Conservation (phyloP, 176 grass and related monocot genomes). For the Elaeis guineensis region DNA sequence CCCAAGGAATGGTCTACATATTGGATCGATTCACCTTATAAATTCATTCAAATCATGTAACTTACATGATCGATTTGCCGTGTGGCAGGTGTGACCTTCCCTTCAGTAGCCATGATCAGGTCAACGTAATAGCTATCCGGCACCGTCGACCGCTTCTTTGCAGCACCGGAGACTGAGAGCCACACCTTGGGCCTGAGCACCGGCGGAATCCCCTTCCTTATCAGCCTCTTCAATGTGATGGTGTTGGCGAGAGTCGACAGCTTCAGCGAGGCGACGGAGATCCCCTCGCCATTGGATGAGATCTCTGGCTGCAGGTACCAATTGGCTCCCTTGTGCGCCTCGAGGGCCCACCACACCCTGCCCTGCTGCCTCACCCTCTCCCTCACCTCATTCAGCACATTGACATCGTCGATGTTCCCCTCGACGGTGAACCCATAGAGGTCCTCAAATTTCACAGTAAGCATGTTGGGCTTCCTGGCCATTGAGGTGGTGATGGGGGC, state of each 20-base stretch:
- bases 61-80: constrained; percentile 93
- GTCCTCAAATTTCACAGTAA: constrained; percentile 83
- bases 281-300: constrained; percentile 51
- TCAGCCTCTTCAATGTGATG: constrained; percentile 66
- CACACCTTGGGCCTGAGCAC: constrained; percentile 76
- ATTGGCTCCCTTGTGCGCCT: constrained; percentile 76
- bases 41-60: neutral
- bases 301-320: constrained; percentile 86
- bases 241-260: constrained; percentile 68
- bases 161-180: constrained; percentile 74
- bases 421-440: constrained; percentile 75
- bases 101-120: constrained; percentile 73
- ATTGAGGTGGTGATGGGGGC: constrained; percentile 5
- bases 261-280: constrained; percentile 67
- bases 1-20: too few relatives aligned
- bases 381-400: constrained; percentile 86
- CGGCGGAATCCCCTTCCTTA: constrained; percentile 75
- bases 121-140: constrained; percentile 95
- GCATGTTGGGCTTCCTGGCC: constrained; percentile 20
- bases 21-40: too few relatives aligned
- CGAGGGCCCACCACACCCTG: constrained; percentile 83
- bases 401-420: constrained; percentile 90
- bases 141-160: constrained; percentile 85
- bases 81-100: constrained; percentile 80
- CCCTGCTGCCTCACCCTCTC: constrained; percentile 87